phyloP scores from a whole-genome alignment of 2,329 filamentous ascomycete species.

The Stagonosporopsis chrysanthemi region DNA sequence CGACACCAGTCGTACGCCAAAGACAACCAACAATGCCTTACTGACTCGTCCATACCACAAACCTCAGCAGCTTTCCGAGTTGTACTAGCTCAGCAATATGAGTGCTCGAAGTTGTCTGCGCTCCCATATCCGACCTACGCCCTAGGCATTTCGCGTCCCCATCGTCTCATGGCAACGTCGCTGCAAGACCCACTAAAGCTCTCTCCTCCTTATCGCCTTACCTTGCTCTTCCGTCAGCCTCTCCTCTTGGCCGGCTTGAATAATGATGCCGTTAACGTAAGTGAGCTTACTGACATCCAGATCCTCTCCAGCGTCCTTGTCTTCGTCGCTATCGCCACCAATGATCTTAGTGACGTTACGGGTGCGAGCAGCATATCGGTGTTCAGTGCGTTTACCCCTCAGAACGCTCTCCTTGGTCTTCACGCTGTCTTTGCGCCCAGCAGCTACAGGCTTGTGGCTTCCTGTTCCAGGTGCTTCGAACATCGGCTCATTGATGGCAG shows the following conservation, averaged over 20 bases:
- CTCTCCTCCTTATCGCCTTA: not conserved
- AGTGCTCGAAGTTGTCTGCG: not conserved
- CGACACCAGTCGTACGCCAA: no score
- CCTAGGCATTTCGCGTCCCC: no score
- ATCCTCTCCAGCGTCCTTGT: conserved; percentile 5
- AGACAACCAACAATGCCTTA: not conserved
- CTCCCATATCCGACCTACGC: not conserved
- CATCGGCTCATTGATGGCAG: not conserved
- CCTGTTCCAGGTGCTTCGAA: no score
- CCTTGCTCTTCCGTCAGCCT: conserved; percentile 3
- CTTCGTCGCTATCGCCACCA: conserved; percentile 5
- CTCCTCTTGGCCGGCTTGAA: conserved; percentile 7
- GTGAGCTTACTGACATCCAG: conserved; percentile 23
- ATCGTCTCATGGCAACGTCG: not conserved
- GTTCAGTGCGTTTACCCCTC: not conserved
- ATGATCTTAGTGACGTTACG: conserved; percentile 1
- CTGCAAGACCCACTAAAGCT: not conserved
- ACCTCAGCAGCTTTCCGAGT: not conserved
- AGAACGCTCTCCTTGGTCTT: not conserved
- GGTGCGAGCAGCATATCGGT: not conserved
- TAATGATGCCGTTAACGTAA: conserved; percentile 11
- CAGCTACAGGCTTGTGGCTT: no score
- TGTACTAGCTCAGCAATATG: not conserved
- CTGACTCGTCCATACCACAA: not conserved
- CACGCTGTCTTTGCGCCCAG: not conserved